These are phyloP conservation scores for Nosema muscidifuracis DNA, from an alignment of 371 early-diverging fungal genomes.

Conservation along the genomic window DNA sequence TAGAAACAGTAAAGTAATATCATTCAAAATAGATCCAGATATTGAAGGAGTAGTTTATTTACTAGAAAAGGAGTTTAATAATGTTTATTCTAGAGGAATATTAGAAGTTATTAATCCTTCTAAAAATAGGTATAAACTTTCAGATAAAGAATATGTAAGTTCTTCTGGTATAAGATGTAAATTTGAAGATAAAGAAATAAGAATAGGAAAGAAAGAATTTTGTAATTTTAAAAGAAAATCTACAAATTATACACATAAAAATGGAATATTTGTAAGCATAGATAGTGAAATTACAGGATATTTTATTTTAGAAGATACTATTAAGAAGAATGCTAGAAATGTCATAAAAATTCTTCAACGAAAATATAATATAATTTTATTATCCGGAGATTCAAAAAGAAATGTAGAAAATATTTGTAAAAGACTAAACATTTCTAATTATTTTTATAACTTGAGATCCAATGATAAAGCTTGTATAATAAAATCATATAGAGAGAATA, in stretches of 20 bases:
- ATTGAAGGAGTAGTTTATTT: neutral
- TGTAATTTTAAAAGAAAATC: neutral
- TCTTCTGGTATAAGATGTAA: constrained; percentile 6
- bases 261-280: neutral
- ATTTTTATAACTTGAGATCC: neutral
- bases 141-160: neutral
- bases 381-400: constrained; percentile 5
- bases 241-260: neutral
- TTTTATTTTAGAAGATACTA: neutral
- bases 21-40: neutral
- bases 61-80: neutral
- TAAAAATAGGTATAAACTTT: neutral
- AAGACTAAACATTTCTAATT: neutral
- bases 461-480: constrained; percentile 3
- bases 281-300: neutral
- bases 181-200: neutral
- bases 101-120: neutral
- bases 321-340: constrained; percentile 1
- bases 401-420: constrained; percentile 1
- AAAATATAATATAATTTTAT: neutral
- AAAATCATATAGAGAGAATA: neutral
- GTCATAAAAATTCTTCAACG: neutral
- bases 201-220: neutral
- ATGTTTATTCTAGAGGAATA: neutral
- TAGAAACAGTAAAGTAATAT: neutral